Conservation (phyloP, 2,329 filamentous ascomycete species). For the Dothistroma pini region DNA sequence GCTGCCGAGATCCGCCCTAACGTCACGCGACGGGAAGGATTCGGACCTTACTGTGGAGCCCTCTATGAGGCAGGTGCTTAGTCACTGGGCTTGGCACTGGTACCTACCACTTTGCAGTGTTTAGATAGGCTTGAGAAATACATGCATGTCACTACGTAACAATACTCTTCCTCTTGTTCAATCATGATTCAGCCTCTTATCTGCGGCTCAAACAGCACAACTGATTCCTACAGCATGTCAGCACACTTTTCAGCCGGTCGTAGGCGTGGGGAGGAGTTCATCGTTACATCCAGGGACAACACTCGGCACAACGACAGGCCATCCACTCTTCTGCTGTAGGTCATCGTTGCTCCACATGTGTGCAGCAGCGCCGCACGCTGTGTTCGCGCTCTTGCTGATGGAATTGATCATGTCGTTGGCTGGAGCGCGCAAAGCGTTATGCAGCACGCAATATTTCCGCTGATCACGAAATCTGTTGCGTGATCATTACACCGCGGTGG, state of each 20-base stretch:
- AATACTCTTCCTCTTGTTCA: background rate
- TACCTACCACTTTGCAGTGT: too few species aligned
- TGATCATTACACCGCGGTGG: background rate
- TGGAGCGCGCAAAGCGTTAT: background rate
- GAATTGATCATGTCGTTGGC: background rate
- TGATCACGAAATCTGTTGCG: background rate
- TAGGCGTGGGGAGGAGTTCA: background rate
- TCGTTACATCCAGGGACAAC: background rate
- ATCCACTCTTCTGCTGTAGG: background rate
- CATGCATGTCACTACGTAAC: too few species aligned
- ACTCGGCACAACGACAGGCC: background rate
- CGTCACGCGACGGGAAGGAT: background rate
- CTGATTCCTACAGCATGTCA: background rate
- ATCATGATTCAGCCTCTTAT: conserved; percentile 1
- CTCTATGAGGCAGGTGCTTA: too few species aligned
- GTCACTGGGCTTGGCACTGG: too few species aligned
- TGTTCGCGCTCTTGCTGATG: background rate
- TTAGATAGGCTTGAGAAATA: too few species aligned
- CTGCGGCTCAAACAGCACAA: background rate
- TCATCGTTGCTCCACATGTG: background rate
- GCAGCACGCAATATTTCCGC: background rate
- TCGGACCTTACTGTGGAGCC: too few species aligned
- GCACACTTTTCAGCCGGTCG: background rate
- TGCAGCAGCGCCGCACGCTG: background rate
- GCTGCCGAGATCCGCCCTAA: conserved; percentile 1